A percentile compares a stretch with the other conserved stretches of the same genome.
phyloP scores from a whole-genome alignment of 2,329 filamentous ascomycete species.

The Alternaria longipes region DNA sequence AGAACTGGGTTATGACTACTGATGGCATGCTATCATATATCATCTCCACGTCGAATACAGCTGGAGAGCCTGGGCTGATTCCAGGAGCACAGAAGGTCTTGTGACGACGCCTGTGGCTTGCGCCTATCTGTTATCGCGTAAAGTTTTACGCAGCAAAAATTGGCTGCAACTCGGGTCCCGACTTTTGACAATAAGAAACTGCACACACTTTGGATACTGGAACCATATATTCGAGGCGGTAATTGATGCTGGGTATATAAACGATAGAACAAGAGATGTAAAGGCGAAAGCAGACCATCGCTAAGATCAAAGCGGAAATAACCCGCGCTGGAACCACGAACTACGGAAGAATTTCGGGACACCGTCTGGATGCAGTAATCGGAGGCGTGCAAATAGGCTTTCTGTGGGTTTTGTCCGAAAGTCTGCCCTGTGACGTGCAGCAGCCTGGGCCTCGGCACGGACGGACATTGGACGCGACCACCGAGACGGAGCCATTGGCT shows the following conservation, averaged over 20 bases:
- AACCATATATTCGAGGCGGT: not conserved
- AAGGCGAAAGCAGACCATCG: not conserved
- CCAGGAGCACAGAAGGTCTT: conserved; percentile 1
- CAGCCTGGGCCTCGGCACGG: conserved; percentile 5
- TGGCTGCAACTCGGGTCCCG: conserved; percentile 2
- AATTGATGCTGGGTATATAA: conserved; percentile 8
- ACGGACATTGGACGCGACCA: not conserved
- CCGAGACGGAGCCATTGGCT: not conserved
- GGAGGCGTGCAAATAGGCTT: not conserved
- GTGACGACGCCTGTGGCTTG: conserved; percentile 5
- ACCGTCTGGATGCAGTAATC: not conserved
- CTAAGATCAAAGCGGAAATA: not conserved
- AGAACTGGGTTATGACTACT: not conserved
- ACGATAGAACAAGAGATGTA: not conserved
- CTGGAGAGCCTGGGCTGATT: not conserved
- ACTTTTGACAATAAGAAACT: not conserved
- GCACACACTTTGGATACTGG: not conserved
- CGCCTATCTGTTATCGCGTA: not conserved
- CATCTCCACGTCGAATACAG: not conserved
- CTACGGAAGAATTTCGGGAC: conserved; percentile 3
- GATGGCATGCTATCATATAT: not conserved
- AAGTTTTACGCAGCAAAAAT: not conserved
- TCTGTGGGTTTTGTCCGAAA: conserved; percentile 2
- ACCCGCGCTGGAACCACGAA: not conserved
- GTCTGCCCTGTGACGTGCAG: not conserved